Percentiles rank a stretch among this genome's conserved stretches.
Evolutionary conservation across 2,329 filamentous ascomycete genomes (phyloP).

Genomic region (Neoscytalidium dimidiatum): DNA sequence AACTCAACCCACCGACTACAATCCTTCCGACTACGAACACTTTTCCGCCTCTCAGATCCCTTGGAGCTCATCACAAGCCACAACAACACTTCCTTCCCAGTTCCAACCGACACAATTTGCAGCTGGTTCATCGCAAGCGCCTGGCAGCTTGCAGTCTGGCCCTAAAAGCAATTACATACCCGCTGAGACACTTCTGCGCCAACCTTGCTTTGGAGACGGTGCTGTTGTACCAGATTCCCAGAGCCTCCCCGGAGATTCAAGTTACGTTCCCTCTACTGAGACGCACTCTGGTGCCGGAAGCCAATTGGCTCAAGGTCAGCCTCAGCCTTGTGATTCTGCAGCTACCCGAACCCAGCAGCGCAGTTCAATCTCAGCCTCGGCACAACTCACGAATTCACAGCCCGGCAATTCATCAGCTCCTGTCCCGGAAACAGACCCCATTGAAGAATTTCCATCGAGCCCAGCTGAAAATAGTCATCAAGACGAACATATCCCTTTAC

Average conservation of each 20-base stretch:
- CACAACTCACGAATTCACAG: conserved; percentile 4
- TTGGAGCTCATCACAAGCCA: conserved; percentile 1
- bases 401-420: conserved; percentile 11
- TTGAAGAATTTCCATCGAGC: conserved; percentile 17
- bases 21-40: conserved; percentile 27
- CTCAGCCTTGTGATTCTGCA: neutral
- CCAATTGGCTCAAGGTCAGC: neutral
- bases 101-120: neutral
- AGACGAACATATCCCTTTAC: neutral
- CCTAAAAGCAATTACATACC: conserved; percentile 7
- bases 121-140: neutral
- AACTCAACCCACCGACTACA: conserved; percentile 24
- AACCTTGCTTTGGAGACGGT: conserved; percentile 19
- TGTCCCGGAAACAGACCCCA: conserved; percentile 20
- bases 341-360: neutral
- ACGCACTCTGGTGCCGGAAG: neutral
- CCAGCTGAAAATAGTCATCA: neutral
- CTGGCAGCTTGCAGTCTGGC: neutral
- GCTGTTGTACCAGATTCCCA: conserved; percentile 34
- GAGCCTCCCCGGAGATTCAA: conserved; percentile 24
- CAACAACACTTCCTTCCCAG: neutral
- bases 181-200: neutral
- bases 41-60: conserved; percentile 26
- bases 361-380: neutral
- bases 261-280: conserved; percentile 31